These are phyloP conservation scores for Solanum ossicruentum DNA, from an alignment of 257 asterid genomes.

Conservation along the genomic window DNA sequence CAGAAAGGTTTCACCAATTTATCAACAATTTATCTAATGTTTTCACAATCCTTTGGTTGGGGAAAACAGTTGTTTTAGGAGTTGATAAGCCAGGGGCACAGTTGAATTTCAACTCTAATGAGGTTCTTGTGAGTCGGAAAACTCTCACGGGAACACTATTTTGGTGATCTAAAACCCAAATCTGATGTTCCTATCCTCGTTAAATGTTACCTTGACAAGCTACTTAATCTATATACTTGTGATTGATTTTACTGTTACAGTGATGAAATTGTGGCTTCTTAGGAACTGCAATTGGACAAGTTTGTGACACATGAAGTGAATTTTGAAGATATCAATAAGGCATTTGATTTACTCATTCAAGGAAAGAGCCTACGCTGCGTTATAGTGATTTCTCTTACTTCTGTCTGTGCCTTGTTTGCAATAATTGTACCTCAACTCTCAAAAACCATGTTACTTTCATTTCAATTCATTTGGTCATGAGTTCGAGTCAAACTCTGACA, in stretches of 20 bases:
- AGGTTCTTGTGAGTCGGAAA: conserved; percentile 36
- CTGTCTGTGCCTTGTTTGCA: background rate
- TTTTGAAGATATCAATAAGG: conserved; percentile 55
- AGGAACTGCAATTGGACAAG: conserved; percentile 65
- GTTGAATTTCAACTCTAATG: conserved; percentile 26
- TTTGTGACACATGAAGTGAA: conserved; percentile 76
- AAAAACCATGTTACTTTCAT: background rate
- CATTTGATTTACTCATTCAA: conserved; percentile 49
- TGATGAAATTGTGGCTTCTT: conserved; percentile 2
- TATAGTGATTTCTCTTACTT: conserved; percentile 22
- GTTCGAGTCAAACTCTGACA: background rate
- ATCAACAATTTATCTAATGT: background rate
- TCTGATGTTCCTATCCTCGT: conserved; percentile 56
- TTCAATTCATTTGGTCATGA: background rate
- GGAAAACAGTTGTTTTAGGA: conserved; percentile 72
- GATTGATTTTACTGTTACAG: background rate
- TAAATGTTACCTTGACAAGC: conserved; percentile 52
- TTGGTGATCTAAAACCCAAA: conserved; percentile 77
- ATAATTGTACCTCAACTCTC: background rate
- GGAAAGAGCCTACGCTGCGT: conserved; percentile 80
- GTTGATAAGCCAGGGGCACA: conserved; percentile 44
- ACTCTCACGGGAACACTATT: conserved; percentile 41
- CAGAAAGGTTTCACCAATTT: conserved; percentile 38
- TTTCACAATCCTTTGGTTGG: conserved; percentile 9
- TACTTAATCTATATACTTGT: background rate